phyloP scores from a whole-genome alignment of 2,329 filamentous ascomycete species.

The Truncatella angustata region DNA sequence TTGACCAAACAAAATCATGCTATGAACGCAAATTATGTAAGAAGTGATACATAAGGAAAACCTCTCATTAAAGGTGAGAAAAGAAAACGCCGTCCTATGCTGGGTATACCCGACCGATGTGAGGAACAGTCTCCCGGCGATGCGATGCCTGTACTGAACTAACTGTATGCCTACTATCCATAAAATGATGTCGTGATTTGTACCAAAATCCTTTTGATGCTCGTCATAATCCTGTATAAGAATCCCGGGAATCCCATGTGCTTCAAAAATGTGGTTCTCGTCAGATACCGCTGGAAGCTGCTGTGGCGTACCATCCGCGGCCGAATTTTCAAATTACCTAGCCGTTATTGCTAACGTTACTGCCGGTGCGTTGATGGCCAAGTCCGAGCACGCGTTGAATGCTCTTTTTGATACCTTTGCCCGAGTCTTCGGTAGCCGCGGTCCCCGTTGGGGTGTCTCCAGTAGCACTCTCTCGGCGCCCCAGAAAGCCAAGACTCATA shows the following conservation, averaged over 20 bases:
- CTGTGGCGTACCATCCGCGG: not conserved
- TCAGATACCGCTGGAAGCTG: not conserved
- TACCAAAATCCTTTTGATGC: too few relatives aligned
- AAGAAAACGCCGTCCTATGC: not conserved
- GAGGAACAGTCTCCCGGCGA: not conserved
- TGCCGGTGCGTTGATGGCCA: slow-evolving; percentile 22
- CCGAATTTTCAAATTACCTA: not conserved
- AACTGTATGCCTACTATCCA: too few relatives aligned
- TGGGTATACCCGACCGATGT: not conserved
- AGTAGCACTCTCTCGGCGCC: slow-evolving; percentile 30
- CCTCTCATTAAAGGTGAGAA: not conserved
- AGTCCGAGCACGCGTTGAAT: slow-evolving; percentile 34
- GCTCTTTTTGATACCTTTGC: slow-evolving; percentile 30
- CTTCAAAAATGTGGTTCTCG: not conserved
- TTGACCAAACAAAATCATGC: too few relatives aligned
- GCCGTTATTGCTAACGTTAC: slow-evolving; percentile 15
- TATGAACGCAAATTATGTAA: not conserved
- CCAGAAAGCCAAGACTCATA: slow-evolving; percentile 47
- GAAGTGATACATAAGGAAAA: not conserved
- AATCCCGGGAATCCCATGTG: too few relatives aligned
- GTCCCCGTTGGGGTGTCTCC: slow-evolving; percentile 15
- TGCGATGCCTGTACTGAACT: too few relatives aligned
- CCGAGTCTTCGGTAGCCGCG: slow-evolving; percentile 9
- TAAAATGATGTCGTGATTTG: too few relatives aligned
- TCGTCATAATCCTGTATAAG: too few relatives aligned